Conservation (phyloP, 768 basidiomycete genomes). For the Grammothele lineata region DNA sequence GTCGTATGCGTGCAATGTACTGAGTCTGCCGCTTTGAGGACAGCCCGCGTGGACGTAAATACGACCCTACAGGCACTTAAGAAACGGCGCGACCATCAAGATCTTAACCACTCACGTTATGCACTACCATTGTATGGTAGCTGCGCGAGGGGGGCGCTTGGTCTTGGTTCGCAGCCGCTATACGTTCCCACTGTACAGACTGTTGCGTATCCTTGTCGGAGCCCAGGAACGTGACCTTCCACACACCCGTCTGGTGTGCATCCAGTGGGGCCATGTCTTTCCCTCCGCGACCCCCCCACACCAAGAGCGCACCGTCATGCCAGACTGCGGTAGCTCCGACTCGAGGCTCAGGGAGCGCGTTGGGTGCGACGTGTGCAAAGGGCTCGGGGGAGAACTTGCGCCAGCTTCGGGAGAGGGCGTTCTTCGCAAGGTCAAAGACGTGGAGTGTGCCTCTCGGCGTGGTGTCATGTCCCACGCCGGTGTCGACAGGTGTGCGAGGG, state of each 20-base stretch:
- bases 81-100: not conserved
- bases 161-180: constrained; percentile 24
- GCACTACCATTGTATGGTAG: constrained; percentile 33
- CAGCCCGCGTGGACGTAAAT: constrained; percentile 40
- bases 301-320: constrained; percentile 17
- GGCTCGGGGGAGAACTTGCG: constrained; percentile 24
- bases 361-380: not conserved
- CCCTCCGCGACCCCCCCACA: constrained; percentile 46
- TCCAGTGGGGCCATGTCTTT: constrained; percentile 34
- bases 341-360: constrained; percentile 23
- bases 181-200: constrained; percentile 28
- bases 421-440: constrained; percentile 18
- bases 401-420: constrained; percentile 2
- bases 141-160: constrained; percentile 31
- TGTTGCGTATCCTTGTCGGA: not conserved
- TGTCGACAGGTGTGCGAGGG: constrained; percentile 38
- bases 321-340: constrained; percentile 15
- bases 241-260: constrained; percentile 17
- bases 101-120: too few relatives aligned
- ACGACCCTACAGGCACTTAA: constrained; percentile 27
- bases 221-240: constrained; percentile 6
- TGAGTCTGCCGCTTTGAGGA: constrained; percentile 32
- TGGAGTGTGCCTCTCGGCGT: constrained; percentile 20
- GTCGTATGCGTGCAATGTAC: constrained; percentile 32
- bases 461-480: constrained; percentile 11